Evolutionary conservation across 2,329 filamentous ascomycete genomes (phyloP).

Genomic region (Curvularia sp.): DNA sequence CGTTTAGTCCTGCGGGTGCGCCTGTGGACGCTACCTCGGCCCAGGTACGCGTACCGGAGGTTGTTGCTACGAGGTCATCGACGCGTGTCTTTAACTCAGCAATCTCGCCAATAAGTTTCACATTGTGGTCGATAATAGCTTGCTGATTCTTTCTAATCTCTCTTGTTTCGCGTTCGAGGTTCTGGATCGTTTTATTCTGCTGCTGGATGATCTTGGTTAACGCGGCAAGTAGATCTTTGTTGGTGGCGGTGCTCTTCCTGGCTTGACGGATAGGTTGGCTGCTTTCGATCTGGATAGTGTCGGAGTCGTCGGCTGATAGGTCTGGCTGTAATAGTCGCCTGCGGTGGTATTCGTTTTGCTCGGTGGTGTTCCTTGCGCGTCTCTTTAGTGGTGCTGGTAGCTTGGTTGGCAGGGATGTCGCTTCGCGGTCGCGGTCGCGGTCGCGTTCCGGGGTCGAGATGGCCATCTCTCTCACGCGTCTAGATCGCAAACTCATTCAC

Average conservation of each 20-base stretch:
- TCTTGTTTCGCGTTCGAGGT: constrained; percentile 16
- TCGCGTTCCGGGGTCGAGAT: constrained; percentile 8
- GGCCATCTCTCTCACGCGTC: constrained; percentile 3
- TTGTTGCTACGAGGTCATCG: constrained; percentile 13
- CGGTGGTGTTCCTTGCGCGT: constrained; percentile 9
- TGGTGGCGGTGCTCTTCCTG: constrained; percentile 13
- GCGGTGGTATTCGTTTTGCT: constrained; percentile 11
- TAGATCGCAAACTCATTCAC: constrained; percentile 3
- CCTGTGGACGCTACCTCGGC: constrained; percentile 9
- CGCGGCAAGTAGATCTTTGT: constrained; percentile 14
- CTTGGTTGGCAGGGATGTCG: constrained; percentile 6
- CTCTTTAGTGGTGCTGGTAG: constrained; percentile 10
- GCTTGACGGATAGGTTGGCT: constrained; percentile 8
- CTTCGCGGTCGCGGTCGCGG: constrained; percentile 3
- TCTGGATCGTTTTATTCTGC: constrained; percentile 11
- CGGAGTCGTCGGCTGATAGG: constrained; percentile 15
- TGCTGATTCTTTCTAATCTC: constrained; percentile 17
- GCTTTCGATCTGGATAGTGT: constrained; percentile 11
- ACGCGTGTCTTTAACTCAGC: constrained; percentile 16
- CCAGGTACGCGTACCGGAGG: constrained; percentile 12
- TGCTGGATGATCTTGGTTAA: constrained; percentile 15
- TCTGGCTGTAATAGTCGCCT: constrained; percentile 10
- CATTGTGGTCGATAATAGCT: constrained; percentile 13
- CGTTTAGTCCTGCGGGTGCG: constrained; percentile 8
- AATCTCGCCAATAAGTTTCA: constrained; percentile 13